phyloP scores from a whole-genome alignment of 179 eudicot genomes.

The Nepenthes alata region DNA sequence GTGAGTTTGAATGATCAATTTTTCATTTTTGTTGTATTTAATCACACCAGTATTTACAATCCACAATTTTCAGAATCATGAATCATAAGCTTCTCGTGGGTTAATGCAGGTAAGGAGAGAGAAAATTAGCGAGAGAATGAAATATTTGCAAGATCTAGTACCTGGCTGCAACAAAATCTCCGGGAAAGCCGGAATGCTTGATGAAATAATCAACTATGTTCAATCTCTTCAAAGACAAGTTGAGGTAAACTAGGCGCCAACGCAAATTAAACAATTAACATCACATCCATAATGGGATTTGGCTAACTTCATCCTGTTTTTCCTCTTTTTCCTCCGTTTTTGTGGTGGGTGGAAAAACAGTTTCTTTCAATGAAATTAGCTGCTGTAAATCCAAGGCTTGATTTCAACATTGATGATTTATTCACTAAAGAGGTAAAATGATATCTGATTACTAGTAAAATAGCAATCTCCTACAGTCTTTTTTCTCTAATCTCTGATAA shows the following conservation, averaged over 20 bases:
- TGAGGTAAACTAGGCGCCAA: slow-evolving; percentile 38
- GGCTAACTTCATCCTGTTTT: background rate
- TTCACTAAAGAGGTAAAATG: slow-evolving; percentile 58
- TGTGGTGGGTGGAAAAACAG: slow-evolving; percentile 20
- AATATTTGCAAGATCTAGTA: slow-evolving; percentile 77
- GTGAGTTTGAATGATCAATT: slow-evolving; percentile 24
- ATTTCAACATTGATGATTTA: slow-evolving; percentile 54
- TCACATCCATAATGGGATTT: background rate
- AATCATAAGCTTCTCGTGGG: no score
- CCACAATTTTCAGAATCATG: no score
- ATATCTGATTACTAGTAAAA: background rate
- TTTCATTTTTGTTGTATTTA: background rate
- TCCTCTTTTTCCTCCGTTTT: background rate
- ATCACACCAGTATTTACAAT: no score
- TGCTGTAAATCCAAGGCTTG: slow-evolving; percentile 59
- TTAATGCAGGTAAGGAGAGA: slow-evolving; percentile 72
- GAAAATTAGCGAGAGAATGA: slow-evolving; percentile 91
- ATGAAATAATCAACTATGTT: slow-evolving; percentile 88
- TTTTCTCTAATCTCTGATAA: background rate
- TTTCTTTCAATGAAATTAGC: slow-evolving; percentile 92
- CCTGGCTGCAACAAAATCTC: slow-evolving; percentile 93
- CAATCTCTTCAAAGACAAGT: slow-evolving; percentile 96
- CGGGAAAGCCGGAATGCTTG: slow-evolving; percentile 97
- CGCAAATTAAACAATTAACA: background rate
- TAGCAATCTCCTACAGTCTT: background rate